Evolutionary conservation across 257 asterid genomes (phyloP), one percentile per base, ranked within the genome.

Genomic region (Gynochthodes officinalis): DNA sequence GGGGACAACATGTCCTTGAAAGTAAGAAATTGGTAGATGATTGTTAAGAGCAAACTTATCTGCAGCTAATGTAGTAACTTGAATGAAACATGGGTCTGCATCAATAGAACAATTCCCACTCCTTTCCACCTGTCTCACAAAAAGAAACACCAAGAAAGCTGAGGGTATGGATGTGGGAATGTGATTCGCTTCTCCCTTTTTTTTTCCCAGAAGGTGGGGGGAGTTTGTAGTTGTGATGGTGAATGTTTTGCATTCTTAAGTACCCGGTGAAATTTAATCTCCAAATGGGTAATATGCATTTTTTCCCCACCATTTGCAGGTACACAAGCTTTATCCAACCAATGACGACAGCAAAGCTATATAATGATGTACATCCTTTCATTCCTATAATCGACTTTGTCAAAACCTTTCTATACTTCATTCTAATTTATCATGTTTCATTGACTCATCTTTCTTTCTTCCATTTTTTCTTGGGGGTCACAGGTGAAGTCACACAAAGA

Each of bases 271-370:
- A 35, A 8, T 35, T 21, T 63, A 21, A 23, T 63, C 9, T 37
- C 10, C 43, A 18, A 18, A 5, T 25, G 11, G 50, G 8, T 70
- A n/a, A 43, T 25, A n/a, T 6, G 39, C 39, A 54, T 21, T 58
- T 27, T 5, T 85, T 71, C 73, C 69, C 43, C 77, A 43, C 71
- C 78, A 43, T 74, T 87, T 69, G 67, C 95, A 92, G 99, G 90
- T 95, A 90, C 80, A 95, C 97, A 46, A 92, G 99, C 80, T 95
- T 86, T 82, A 85, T 95, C 76, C 99, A 95, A 71, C 99, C 99
- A 21, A 94, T 95, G 80, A 90, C 98, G 33, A 92, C 97, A 66
- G 85, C 98, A 78, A 95, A 90, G 77, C 87, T 95, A 65, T 90
- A 92, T 85, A 95, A 95, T 78, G 99, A 95, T 78, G 98, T 95